phyloP scores from a whole-genome alignment of 441 rosid genomes.

The Isatis lusitanica region DNA sequence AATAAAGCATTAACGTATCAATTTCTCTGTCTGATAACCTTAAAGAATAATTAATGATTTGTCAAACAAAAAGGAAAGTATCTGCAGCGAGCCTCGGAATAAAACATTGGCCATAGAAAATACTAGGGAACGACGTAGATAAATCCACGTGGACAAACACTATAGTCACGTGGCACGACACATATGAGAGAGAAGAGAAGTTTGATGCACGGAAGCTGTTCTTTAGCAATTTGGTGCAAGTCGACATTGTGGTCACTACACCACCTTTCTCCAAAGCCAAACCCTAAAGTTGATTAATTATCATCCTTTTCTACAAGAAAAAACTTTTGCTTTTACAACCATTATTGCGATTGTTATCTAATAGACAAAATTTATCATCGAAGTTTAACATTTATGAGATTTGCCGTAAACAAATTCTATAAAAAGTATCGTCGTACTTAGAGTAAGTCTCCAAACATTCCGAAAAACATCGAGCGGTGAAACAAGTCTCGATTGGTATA shows the following conservation, averaged over 20 bases:
- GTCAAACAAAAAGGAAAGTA: not conserved
- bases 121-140: not conserved
- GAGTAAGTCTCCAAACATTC: not conserved
- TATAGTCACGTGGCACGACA: conserved; percentile 13
- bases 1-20: not conserved
- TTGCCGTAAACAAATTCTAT: not conserved
- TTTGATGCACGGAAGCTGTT: conserved; percentile 21
- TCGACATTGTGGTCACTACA: conserved; percentile 24
- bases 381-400: not conserved
- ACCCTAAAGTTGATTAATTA: conserved; percentile 30
- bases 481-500: not conserved
- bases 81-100: not conserved
- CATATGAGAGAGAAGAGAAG: conserved; percentile 6
- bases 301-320: conserved; percentile 15
- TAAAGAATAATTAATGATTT: not conserved
- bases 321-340: conserved; percentile 12
- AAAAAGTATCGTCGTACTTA: not conserved
- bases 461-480: not conserved
- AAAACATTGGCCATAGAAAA: not conserved
- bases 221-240: conserved; percentile 21
- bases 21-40: not conserved
- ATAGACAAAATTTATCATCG: not conserved
- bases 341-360: conserved; percentile 6
- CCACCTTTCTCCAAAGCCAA: conserved; percentile 18
- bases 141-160: conserved; percentile 4